Base-by-base conservation (phyloP, 1,284 basidiomycete genomes). In the Cronartium quercuum region DNA sequence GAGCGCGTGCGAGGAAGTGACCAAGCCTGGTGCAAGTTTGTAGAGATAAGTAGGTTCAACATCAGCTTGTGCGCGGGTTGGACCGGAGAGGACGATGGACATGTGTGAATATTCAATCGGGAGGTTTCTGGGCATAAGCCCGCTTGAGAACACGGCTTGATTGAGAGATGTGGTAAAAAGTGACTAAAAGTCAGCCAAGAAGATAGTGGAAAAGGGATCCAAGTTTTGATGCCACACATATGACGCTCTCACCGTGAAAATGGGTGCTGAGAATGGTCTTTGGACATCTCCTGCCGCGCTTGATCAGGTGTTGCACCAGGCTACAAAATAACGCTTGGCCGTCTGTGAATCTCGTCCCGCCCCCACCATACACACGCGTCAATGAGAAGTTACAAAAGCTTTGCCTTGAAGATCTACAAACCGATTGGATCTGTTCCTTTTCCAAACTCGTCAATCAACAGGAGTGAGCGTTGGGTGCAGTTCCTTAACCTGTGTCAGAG, bases 311-410 rank as follows among this genome's bases (percentile, higher is more conserved):
- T 21, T 74, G 35, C 58, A 74, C 41, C 10, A 74, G 37, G 37
- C 70, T 62, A 24, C 70, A 66, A 74, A 74, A 74, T n/a, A 74
- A 40, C 9, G 63, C 70, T 42, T 74, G 63, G n/a, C 70, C 70
- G 42, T 74, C 70, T 74, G 13, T 29, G 13, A 60, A 21, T 6
- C 6, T 7, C 3, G 15, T 42, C 24, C 40, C 0, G 34, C 3
- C 7, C 10, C 3, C 29, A 57, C 18, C 40, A 7, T 55, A 44
- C 12, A 66, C 24, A 5, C 12, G 42, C 13, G 9, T 42, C 9
- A 34, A 29, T 40, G 62, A 38, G 29, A 47, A 24, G 21, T 21
- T 41, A 10, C 35, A 57, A 12, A 62, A 42, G 35, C 34, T 24
- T 35, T 62, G 55, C 29, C 12, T 15, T 38, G 37, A 6, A 66